phyloP scores from a whole-genome alignment of 2,329 filamentous ascomycete genomes.

The Stemphylium lycopersici region DNA sequence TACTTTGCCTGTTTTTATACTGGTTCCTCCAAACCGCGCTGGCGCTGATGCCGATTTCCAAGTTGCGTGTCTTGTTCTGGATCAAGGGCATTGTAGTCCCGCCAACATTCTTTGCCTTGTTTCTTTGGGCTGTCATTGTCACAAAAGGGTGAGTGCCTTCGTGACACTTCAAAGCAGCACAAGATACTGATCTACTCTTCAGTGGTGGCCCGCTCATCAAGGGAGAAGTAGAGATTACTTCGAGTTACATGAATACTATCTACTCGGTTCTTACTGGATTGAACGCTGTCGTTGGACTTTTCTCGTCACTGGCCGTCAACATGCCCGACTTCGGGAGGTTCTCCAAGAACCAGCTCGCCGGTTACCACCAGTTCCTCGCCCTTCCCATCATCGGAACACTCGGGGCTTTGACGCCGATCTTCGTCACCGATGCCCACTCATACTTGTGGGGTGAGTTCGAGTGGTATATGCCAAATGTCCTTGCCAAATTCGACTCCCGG shows the following conservation, averaged over 20 bases:
- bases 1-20: constrained; percentile 60
- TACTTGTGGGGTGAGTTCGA: constrained; percentile 54
- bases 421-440: constrained; percentile 55
- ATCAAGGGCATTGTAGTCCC: constrained; percentile 53
- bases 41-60: constrained; percentile 53
- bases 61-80: constrained; percentile 53
- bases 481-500: constrained; percentile 53
- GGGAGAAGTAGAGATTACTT: constrained; percentile 45
- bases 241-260: constrained; percentile 52
- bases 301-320: constrained; percentile 58
- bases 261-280: constrained; percentile 54
- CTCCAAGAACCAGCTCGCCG: constrained; percentile 50
- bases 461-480: constrained; percentile 58
- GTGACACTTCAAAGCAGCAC: not conserved
- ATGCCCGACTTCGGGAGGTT: constrained; percentile 56
- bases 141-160: constrained; percentile 43
- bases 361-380: constrained; percentile 55
- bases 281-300: constrained; percentile 58
- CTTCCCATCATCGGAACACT: constrained; percentile 56
- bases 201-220: constrained; percentile 50
- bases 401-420: constrained; percentile 56
- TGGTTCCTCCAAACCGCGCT: constrained; percentile 57
- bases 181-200: not conserved
- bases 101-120: constrained; percentile 52
- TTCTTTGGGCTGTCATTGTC: constrained; percentile 53